These are phyloP conservation scores for Hypomontagnella submonticulosa DNA, from an alignment of 495 filamentous ascomycete species.

Conservation along the genomic window DNA sequence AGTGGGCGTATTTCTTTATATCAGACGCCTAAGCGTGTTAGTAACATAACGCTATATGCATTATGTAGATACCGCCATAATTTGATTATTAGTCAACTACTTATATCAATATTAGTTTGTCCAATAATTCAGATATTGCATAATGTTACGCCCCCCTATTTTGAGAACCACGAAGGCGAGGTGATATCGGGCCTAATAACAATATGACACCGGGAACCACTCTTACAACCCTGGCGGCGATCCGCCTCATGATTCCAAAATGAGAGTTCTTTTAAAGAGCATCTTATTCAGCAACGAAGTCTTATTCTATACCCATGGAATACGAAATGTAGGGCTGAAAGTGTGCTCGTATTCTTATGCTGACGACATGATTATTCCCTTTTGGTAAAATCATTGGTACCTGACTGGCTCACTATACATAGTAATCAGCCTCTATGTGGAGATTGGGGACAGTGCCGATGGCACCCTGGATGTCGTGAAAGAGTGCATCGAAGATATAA, in stretches of 20 bases:
- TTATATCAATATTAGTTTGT: not conserved
- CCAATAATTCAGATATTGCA: too few relatives aligned
- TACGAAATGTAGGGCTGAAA: slow-evolving; percentile 14
- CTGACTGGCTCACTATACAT: not conserved
- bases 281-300: not conserved
- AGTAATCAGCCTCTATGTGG: not conserved
- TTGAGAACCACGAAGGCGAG: not conserved
- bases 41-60: not conserved
- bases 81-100: not conserved
- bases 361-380: not conserved
- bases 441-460: not conserved
- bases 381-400: not conserved
- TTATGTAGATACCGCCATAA: not conserved
- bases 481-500: slow-evolving; percentile 9
- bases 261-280: slow-evolving; percentile 5
- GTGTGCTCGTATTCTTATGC: slow-evolving; percentile 13
- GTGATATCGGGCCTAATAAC: not conserved
- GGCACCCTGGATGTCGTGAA: not conserved
- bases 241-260: not conserved
- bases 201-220: not conserved
- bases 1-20: not conserved
- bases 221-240: slow-evolving; percentile 3
- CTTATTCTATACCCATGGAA: slow-evolving; percentile 10
- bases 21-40: not conserved
- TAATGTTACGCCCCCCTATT: too few relatives aligned